Evolutionary conservation across 148 eudicot species (phyloP), one percentile per base, ranked within the genome.

Genomic region (Camellia lanceoleosa): DNA sequence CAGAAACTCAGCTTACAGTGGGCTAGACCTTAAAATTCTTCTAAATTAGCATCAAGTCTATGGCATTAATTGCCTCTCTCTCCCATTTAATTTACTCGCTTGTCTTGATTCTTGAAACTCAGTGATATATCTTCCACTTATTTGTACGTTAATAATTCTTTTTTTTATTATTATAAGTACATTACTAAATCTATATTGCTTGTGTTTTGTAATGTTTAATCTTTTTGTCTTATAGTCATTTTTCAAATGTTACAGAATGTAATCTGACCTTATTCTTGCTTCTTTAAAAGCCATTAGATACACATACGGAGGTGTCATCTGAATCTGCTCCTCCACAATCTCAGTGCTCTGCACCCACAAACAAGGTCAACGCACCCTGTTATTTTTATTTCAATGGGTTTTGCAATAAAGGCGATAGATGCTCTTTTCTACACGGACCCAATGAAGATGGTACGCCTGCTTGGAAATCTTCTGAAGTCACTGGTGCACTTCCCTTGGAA

Each of bases 351-450:
- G 74, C 71, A 13, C 82, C 89, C 44, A 83, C 59, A 44, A 85
- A 81, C 83, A 91, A 88, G 87, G 82, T 72, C 41, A 80, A 75
- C 73, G 88, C 87, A 75, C 92, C 90, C 11, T 92, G 97, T 85
- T 88, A 83, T 81, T 92, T 79, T 79, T 89, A 80, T 77, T 88
- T 73, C 75, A 89, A 78, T 64, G 89, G 89, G 41, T 88, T 84
- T 80, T 92, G 97, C 85, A 91, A 68, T 79, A 92, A 91, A 91
- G 97, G 90, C 64, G 90, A 87, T 75, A 72, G n/a, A 74, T 92
- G 94, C 84, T 80, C 85, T 42, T 92, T 84, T 77, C 80, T 89
- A 44, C 94, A 92, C 75, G 88, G 85, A 47, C 83, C 85, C 7
- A 7, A 49, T 82, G 79, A 75, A 74, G 84, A 82, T 75, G 60